These are phyloP conservation scores for Venturia effusa DNA, from an alignment of 2,329 filamentous ascomycete species.

Conservation along the genomic window DNA sequence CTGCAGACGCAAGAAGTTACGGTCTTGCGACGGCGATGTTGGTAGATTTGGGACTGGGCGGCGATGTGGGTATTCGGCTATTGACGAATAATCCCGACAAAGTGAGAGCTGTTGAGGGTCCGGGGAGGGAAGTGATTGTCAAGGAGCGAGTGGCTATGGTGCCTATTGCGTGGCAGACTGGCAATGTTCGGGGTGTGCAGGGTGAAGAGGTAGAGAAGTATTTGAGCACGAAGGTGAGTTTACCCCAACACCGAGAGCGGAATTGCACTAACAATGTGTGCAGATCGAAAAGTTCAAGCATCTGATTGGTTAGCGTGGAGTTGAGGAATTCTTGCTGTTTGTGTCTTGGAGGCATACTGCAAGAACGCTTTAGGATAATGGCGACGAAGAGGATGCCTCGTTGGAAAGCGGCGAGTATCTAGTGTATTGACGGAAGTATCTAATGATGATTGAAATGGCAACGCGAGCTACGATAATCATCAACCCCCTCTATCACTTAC, in stretches of 20 bases:
- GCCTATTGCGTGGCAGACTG: slow-evolving; percentile 79
- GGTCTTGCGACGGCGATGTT: slow-evolving; percentile 95
- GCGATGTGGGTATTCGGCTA: slow-evolving; percentile 62
- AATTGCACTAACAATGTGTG: slow-evolving; percentile 13
- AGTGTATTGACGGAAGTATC: no score
- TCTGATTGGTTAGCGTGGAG: slow-evolving; percentile 26
- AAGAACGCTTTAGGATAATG: background rate
- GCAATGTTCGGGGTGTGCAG: slow-evolving; percentile 65
- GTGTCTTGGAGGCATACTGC: no score
- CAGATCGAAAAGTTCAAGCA: slow-evolving; percentile 45
- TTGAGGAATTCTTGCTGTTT: background rate
- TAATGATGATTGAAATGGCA: no score
- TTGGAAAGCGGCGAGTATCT: no score
- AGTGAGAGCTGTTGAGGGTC: slow-evolving; percentile 85
- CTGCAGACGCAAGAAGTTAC: slow-evolving; percentile 88
- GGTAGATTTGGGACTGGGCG: slow-evolving; percentile 64
- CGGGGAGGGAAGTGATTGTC: slow-evolving; percentile 76
- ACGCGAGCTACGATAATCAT: no score
- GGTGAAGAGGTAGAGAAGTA: slow-evolving; percentile 90
- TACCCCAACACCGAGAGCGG: background rate
- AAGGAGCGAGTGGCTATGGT: slow-evolving; percentile 92
- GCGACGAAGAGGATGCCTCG: background rate
- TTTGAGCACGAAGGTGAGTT: slow-evolving; percentile 77
- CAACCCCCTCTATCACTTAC: no score
- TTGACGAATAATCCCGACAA: slow-evolving; percentile 98